Base-by-base conservation (phyloP, 2,329 filamentous ascomycete genomes). In the Aspergillus sp. region DNA sequence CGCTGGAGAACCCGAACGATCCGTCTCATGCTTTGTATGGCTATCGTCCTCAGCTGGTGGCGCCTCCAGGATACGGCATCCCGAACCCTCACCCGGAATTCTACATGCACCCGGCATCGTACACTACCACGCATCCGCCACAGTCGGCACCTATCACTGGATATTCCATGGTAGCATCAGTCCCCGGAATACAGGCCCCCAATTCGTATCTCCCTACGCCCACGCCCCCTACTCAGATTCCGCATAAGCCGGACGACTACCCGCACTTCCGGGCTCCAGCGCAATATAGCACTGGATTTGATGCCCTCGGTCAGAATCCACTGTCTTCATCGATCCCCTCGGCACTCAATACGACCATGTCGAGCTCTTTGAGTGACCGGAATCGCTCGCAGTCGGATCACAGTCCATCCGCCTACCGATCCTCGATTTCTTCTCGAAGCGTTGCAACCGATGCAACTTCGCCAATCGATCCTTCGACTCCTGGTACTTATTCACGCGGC, bases 41-140 rank as follows among this genome's bases (percentile, higher is more conserved):
- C 11, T 80, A 80, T 65, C 75, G 77, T 49, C 70, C 73, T 10
- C 72, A 71, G 46, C 67, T 77, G 64, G 70, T 76, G 58, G 65
- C 68, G 2, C 69, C 72, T 9, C 71, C 75, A 14, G 62, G 63
- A 6, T 78, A 78, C 59, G 63, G 65, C 31, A 73, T 78, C 59
- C 72, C 72, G 3, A 72, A 66, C 45, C 65, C 73, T 3, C 67
- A 71, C 16, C 63, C 69, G 3, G 74, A 75, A 14, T 77, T 75
- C 63, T 78, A 76, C 54, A 68, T 77, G 68, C 73, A 74, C 56
- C 53, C 70, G 9, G 61, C 66, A 5, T 67, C 71, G 3, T 77
- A 77, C 54, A 61, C 68, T 9, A 61, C 72, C 20, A 69, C 72
- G 5, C 75, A 77, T 60, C 68, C 75, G 3, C 68, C 71, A 16